A percentile compares a stretch with the other conserved stretches of the same genome.
These are phyloP conservation scores for Paecilomyces sp. DNA, from an alignment of 2,329 filamentous ascomycete genomes.

Conservation along the genomic window DNA sequence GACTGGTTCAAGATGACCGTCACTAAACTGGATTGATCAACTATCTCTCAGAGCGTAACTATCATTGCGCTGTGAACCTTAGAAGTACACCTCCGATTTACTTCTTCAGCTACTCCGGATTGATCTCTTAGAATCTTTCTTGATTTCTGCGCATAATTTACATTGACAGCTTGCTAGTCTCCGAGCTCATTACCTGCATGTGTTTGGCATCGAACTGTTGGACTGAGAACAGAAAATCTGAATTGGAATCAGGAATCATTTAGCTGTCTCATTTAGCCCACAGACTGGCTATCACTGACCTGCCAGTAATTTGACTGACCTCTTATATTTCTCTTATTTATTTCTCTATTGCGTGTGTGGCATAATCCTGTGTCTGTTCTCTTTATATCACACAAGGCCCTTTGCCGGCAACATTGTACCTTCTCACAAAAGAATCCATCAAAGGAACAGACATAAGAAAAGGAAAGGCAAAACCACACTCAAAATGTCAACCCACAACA, in stretches of 20 bases:
- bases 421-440: not conserved
- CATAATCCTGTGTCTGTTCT: not conserved
- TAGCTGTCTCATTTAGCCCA: not conserved
- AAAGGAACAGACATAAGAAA: not conserved
- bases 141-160: not conserved
- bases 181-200: not conserved
- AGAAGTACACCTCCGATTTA: too few species aligned
- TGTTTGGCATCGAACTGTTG: not conserved
- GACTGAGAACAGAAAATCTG: not conserved
- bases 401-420: not conserved
- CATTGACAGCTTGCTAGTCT: too few species aligned
- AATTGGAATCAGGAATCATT: not conserved
- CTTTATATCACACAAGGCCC: not conserved
- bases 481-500: constrained; percentile 13
- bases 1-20: not conserved
- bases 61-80: too few species aligned
- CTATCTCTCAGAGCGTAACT: too few species aligned
- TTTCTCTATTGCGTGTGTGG: not conserved
- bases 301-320: not conserved
- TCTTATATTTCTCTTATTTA: not conserved
- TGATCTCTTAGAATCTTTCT: not conserved
- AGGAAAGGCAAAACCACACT: not conserved
- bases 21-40: not conserved
- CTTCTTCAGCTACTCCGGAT: not conserved
- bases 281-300: not conserved